phyloP scores from a whole-genome alignment of 768 basidiomycete genomes.

The Stropharia rugosoannulata region DNA sequence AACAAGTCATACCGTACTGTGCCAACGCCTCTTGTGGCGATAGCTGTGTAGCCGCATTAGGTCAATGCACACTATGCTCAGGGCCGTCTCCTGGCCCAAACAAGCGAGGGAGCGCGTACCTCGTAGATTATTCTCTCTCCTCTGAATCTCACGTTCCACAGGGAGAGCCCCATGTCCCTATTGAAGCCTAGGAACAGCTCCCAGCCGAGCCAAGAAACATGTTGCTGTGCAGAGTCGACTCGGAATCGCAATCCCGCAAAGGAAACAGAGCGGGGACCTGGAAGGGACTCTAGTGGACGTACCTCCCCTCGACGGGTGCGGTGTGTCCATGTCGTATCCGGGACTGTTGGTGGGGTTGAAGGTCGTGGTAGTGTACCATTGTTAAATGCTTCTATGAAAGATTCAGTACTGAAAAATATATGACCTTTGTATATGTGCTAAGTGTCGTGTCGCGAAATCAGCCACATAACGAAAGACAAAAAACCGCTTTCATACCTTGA shows the following conservation, averaged over 20 bases:
- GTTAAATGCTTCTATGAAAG: constrained; percentile 52
- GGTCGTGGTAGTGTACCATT: constrained; percentile 51
- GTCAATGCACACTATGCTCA: neutral
- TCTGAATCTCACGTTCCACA: constrained; percentile 60
- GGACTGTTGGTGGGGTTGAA: constrained; percentile 24
- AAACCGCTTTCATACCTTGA: constrained; percentile 36
- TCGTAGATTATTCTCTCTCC: constrained; percentile 64
- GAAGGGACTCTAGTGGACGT: constrained; percentile 61
- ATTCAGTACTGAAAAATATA: constrained; percentile 44
- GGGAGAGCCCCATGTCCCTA: constrained; percentile 61
- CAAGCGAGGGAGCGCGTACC: constrained; percentile 20
- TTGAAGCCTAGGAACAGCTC: constrained; percentile 60
- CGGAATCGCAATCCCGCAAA: constrained; percentile 61
- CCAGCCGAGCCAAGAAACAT: constrained; percentile 73
- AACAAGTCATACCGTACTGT: constrained; percentile 43
- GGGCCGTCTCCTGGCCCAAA: neutral
- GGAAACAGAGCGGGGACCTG: constrained; percentile 62
- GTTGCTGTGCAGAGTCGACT: constrained; percentile 49
- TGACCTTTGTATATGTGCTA: constrained; percentile 63
- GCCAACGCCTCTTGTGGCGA: constrained; percentile 63
- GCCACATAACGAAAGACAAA: neutral
- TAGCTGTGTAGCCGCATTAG: constrained; percentile 31
- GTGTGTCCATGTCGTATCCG: constrained; percentile 44
- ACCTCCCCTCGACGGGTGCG: constrained; percentile 36
- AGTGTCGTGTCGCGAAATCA: neutral